Evolutionary conservation across 306 rosid genomes (phyloP).

Genomic region (Glycine tomentella): DNA sequence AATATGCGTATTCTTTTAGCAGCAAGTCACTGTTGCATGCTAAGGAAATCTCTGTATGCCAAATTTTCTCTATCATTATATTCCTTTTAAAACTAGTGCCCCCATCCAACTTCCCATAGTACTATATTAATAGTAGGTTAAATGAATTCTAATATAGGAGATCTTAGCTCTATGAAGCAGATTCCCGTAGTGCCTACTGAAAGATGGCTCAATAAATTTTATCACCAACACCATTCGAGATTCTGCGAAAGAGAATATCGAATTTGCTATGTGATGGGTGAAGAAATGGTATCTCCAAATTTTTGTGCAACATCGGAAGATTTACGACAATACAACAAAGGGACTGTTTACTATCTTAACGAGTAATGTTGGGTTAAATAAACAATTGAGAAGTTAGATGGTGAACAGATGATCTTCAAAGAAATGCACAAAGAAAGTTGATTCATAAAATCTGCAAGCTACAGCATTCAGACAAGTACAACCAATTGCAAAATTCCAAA

Average conservation of each 20-base stretch:
- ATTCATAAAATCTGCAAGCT: conserved; percentile 43
- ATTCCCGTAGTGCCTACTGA: neutral
- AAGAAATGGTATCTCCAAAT: conserved; percentile 33
- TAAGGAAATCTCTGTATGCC: conserved; percentile 20
- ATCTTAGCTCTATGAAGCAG: conserved; percentile 32
- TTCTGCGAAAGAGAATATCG: conserved; percentile 7
- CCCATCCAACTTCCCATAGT: conserved; percentile 11
- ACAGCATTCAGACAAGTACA: conserved; percentile 32
- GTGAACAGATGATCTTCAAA: conserved; percentile 36
- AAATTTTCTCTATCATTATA: conserved; percentile 12
- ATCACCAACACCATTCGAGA: conserved; percentile 2
- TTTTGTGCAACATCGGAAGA: conserved; percentile 20
- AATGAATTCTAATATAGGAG: conserved; percentile 20
- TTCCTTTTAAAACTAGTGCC: conserved; percentile 10
- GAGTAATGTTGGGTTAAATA: neutral
- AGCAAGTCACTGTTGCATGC: neutral
- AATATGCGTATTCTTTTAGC: conserved; percentile 2
- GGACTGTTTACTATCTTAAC: conserved; percentile 2
- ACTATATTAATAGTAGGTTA: conserved; percentile 6
- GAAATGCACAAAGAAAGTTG: conserved; percentile 23
- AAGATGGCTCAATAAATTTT: neutral
- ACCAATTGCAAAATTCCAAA: conserved; percentile 33
- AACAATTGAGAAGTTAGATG: conserved; percentile 24
- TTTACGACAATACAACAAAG: conserved; percentile 7
- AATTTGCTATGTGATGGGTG: conserved; percentile 19